A percentile compares a stretch with the other conserved stretches of the same genome.
Evolutionary conservation across 805 yeast species (phyloP).

Genomic region (Cyberlindnera amylophila): DNA sequence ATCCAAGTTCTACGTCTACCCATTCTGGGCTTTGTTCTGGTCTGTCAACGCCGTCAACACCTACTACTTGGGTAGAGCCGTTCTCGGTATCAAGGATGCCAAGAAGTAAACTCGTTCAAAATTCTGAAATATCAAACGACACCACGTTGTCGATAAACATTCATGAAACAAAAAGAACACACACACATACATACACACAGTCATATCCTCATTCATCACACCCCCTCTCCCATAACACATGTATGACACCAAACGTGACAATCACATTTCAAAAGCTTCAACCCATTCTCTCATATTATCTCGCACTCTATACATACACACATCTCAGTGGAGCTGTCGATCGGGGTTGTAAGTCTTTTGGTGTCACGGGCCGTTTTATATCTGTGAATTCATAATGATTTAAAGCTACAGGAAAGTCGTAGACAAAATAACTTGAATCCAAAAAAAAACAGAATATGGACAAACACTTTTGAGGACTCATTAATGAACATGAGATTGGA

Average conservation of each 20-base stretch:
- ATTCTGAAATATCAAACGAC: too few relatives aligned
- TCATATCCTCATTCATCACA: neutral
- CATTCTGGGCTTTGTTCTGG: conserved; percentile 31
- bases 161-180: too few relatives aligned
- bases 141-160: neutral
- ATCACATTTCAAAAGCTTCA: too few relatives aligned
- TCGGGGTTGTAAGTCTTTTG: too few relatives aligned
- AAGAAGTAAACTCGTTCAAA: conserved; percentile 11
- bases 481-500: conserved; percentile 5
- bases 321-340: too few relatives aligned
- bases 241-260: too few relatives aligned
- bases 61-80: conserved; percentile 57
- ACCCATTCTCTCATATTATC: neutral
- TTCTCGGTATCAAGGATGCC: conserved; percentile 57
- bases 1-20: conserved; percentile 31
- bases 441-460: too few relatives aligned
- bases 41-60: conserved; percentile 24
- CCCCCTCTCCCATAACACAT: too few relatives aligned
- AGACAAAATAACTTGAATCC: neutral
- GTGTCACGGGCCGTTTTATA: too few relatives aligned
- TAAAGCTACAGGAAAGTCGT: neutral
- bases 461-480: too few relatives aligned
- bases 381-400: neutral
- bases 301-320: neutral
- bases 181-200: too few relatives aligned